These are phyloP conservation scores for Boletus tylopilopsis DNA, from an alignment of 768 basidiomycete species.

Conservation along the genomic window DNA sequence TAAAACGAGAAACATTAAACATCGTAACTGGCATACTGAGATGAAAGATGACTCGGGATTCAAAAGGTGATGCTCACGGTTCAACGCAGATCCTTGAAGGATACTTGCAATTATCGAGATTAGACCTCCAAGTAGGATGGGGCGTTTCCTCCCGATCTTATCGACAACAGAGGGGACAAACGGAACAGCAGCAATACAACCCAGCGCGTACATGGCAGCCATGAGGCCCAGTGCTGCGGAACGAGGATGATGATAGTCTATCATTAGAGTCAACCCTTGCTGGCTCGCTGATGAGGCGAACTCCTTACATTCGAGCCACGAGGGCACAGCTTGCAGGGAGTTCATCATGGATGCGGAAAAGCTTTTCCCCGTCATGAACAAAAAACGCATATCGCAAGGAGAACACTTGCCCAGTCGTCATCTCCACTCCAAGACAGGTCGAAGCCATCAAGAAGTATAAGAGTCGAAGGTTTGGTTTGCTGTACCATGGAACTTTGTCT, in stretches of 20 bases:
- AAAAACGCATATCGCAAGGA: neutral
- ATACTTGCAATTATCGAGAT: neutral
- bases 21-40: no score
- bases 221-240: constrained; percentile 52
- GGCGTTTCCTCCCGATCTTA: neutral
- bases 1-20: neutral
- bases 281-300: no score
- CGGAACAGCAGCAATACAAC: constrained; percentile 50
- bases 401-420: neutral
- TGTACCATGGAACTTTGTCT: constrained; percentile 57
- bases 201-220: constrained; percentile 55
- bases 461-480: constrained; percentile 51
- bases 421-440: constrained; percentile 13
- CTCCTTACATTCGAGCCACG: no score
- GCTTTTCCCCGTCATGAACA: neutral
- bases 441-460: constrained; percentile 57
- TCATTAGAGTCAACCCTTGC: constrained; percentile 16
- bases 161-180: constrained; percentile 14
- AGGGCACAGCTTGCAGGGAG: constrained; percentile 54
- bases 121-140: neutral
- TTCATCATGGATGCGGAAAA: constrained; percentile 53
- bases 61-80: no score
- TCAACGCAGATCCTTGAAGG: neutral
- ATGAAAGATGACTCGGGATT: no score
- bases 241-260: constrained; percentile 51